Base-by-base conservation (phyloP, 78 protist genomes). In the Chrysochromulina tobinii region DNA sequence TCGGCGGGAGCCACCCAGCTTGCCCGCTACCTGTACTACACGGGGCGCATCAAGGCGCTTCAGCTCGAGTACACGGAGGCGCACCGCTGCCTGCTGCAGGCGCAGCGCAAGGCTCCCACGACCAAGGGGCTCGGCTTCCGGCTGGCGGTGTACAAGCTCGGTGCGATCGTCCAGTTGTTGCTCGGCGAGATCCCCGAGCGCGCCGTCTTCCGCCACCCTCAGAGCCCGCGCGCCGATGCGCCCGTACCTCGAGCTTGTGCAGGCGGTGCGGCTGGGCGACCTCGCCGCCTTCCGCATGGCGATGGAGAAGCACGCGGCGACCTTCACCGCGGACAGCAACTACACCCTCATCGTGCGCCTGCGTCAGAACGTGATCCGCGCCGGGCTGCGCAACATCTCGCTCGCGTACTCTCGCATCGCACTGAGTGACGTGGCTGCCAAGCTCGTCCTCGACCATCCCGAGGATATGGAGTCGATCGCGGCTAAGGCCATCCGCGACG, bases 171-270 rank as follows among this genome's bases (percentile, higher is more conserved):
- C 87, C 97, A 97, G 91, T 89, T 97, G 67, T 93, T 98, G 64
- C 81, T 97, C 54, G 99, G 99, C 50, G 98, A 97, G 89, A 95
- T 98, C 61, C 99, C 99, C n/a, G 98, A 95, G 53, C 88, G 97
- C 61, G 55, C 91, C 17, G 66, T 93, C 27, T 97, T 98, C 87
- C 87, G 94, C 20, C 94, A 92, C 85, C 89, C 90, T n/a, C 86
- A 53, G 23, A n/a, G 97, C 75, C 75, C 21, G 81, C 20, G 21
- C 14, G n/a, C 89, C 97, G 38, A 89, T 98, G 53, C 69, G 25
- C 61, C 98, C 99, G 15, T 98, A 98, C 95, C 83, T 94, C 12
- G 69, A 93, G 50, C 69, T 98, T 17, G 93, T 97, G n/a, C 93
- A 94, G 91, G 94, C 97, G 18, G 99, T 97, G 50, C 92, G 98